A percentile compares a stretch with the other conserved stretches of the same genome.
These are phyloP conservation scores for Coccomyxa sp. DNA, from an alignment of 139 green algal genomes.

Conservation along the genomic window DNA sequence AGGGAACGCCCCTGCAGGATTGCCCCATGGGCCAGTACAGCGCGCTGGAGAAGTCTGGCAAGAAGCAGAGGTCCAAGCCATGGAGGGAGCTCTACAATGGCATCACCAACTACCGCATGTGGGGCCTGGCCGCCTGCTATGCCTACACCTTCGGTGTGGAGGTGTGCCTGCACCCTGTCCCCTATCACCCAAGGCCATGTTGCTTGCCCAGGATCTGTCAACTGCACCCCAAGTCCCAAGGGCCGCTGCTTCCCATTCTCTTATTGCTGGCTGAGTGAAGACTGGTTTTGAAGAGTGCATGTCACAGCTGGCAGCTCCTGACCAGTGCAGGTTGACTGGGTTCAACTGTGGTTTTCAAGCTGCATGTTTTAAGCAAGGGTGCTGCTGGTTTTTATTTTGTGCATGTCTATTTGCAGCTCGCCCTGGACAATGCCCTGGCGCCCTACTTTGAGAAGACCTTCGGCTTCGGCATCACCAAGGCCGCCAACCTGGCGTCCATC, in stretches of 20 bases:
- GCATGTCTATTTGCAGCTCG: slow-evolving; percentile 49
- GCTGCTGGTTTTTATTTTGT: not conserved
- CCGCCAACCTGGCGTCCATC: slow-evolving; percentile 61
- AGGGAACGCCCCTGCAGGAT: slow-evolving; percentile 50
- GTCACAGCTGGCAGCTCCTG: no score
- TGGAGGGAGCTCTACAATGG: slow-evolving; percentile 13
- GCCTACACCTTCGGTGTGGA: slow-evolving; percentile 51
- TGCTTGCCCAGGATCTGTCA: not conserved
- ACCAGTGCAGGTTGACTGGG: no score
- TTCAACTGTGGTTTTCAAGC: no score
- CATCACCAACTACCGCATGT: slow-evolving; percentile 55
- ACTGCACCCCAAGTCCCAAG: no score
- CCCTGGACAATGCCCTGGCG: slow-evolving; percentile 71
- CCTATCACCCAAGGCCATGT: not conserved
- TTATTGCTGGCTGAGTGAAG: no score
- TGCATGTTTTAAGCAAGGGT: no score
- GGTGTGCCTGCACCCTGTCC: not conserved
- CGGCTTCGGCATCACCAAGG: slow-evolving; percentile 45
- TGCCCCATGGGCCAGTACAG: slow-evolving; percentile 82
- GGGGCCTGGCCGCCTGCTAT: slow-evolving; percentile 50
- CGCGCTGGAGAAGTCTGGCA: slow-evolving; percentile 63
- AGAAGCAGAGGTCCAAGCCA: slow-evolving; percentile 56
- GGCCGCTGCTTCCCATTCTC: not conserved
- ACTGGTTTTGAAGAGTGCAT: no score
- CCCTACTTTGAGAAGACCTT: slow-evolving; percentile 72